Evolutionary conservation across 441 rosid genomes (phyloP), one percentile per base, ranked within the genome.

Genomic region (Pelargonium myrrhifolium): DNA sequence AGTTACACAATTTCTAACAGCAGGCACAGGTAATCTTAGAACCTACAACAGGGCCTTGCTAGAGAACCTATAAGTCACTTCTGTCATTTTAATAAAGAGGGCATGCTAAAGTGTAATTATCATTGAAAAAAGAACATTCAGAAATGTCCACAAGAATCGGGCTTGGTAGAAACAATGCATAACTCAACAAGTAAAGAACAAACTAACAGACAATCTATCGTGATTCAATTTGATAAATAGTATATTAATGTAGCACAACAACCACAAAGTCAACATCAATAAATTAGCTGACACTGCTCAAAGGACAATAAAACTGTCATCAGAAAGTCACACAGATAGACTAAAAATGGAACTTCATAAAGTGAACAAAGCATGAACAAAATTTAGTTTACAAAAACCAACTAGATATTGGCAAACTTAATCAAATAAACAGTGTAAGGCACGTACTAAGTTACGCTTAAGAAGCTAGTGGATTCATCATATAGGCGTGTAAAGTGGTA

Each of bases 51-150:
- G 26, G 56, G 20, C 39, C 69, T 47, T 43, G 47, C 35, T 43
- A 71, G 60, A 65, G 55, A 53, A 51, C 20, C 56, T 37, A 10
- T 24, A 1, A 24, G 26, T 67, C 56, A 72, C 67, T 56, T 70
- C 66, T 71, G 62, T 53, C 11, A 53, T 59, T 65, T 71, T 22
- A 66, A 64, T 58, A 26, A 68, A 65, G 26, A 24, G 61, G 26
- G 63, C 53, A 77, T 18, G 18, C 62, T 26, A 74, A 51, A 66
- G 68, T 39, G 22, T 65, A 71, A 68, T 70, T 65, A 51, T 75
- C 47, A 47, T 35, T 62, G n/a, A 70, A 40, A 17, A 68, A 24
- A 62, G 24, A 15, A 22, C 35, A 31, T 73, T 68, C 37, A 76
- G 76, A 72, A 62, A 43, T 11, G 47, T 69, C 49, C 66, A 24